Base-by-base conservation (phyloP, 176 grass and related monocot species). In the Hsuehochloa calcarea region DNA sequence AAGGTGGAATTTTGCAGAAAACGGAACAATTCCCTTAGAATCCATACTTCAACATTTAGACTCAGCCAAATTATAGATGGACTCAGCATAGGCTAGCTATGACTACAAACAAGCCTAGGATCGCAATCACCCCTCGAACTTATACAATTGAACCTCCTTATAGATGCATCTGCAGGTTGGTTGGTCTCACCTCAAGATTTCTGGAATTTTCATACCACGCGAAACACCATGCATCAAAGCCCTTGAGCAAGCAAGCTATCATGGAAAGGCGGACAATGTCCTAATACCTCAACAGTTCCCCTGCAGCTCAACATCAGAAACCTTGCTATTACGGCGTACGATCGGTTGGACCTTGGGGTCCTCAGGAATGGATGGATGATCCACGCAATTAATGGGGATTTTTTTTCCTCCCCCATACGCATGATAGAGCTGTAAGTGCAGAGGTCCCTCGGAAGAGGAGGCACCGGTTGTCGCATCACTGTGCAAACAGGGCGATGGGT, bases 401-500 rank as follows among this genome's bases (percentile, higher is more conserved):
- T 15, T 58, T 12, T n/a, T n/a, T n/a, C n/a, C n/a, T n/a, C n/a
- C 27, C 0, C 23, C 27, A n/a, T 56, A 45, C 16, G 46, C 26
- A 50, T 65, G 62, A 67, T 52, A 44, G 8, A 44, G 56, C 39
- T 46, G 66, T 46, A 37, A 22, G 58, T 34, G 35, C 37, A 37
- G 37, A 14, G 60, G 75, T 6, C 60, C 75, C 19, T 59, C 54
- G 51, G 13, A 37, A 74, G 68, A 73, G n/a, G 46, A 59, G 51
- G 49, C 17, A 27, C 44, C 77, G 52, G 61, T 41, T 80, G 87
- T 89, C 82, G 19, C 6, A 34, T 43, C 19, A 89, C 77, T 81
- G 77, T 76, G 29, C 52, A 15, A 19, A n/a, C 11, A 85, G 15
- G 5, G 15, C 49, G 12, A 34, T 26, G 7, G 3, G 26, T 29